A percentile compares a stretch with the other conserved stretches of the same genome.
Conservation (phyloP, 495 filamentous ascomycete species). For the Xylaria scruposa region DNA sequence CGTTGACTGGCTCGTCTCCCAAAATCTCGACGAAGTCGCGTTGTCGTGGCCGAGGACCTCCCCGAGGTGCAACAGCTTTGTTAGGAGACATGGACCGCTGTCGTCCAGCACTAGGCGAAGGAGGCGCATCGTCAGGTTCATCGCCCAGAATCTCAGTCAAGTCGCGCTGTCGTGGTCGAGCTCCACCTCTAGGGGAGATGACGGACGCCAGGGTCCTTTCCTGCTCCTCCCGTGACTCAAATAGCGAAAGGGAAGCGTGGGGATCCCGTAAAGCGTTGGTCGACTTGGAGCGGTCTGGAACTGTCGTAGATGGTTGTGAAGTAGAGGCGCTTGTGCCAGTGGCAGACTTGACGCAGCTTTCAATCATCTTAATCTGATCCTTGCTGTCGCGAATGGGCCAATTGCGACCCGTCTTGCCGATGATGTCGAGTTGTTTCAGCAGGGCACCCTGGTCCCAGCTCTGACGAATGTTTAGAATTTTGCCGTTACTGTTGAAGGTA, state of each 20-base stretch:
- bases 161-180: conserved; percentile 55
- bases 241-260: conserved; percentile 78
- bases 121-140: conserved; percentile 43
- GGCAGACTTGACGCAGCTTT: conserved; percentile 54
- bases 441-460: conserved; percentile 96
- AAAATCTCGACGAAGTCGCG: conserved; percentile 58
- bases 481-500: conserved; percentile 73
- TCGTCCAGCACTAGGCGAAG: conserved; percentile 57
- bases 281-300: conserved; percentile 49
- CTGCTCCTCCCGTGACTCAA: conserved; percentile 65
- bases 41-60: conserved; percentile 48
- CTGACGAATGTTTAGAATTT: conserved; percentile 84
- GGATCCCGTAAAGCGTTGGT: conserved; percentile 66
- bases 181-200: conserved; percentile 60
- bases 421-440: conserved; percentile 91
- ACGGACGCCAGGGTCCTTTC: conserved; percentile 51
- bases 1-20: conserved; percentile 43
- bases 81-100: conserved; percentile 48
- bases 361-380: conserved; percentile 80
- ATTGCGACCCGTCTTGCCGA: conserved; percentile 82
- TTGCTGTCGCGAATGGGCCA: conserved; percentile 94
- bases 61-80: conserved; percentile 52
- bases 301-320: conserved; percentile 21
- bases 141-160: conserved; percentile 60
- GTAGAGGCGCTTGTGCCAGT: conserved; percentile 27